Base-by-base conservation (phyloP, 345 rosid species). In the Aegle marmelos region DNA sequence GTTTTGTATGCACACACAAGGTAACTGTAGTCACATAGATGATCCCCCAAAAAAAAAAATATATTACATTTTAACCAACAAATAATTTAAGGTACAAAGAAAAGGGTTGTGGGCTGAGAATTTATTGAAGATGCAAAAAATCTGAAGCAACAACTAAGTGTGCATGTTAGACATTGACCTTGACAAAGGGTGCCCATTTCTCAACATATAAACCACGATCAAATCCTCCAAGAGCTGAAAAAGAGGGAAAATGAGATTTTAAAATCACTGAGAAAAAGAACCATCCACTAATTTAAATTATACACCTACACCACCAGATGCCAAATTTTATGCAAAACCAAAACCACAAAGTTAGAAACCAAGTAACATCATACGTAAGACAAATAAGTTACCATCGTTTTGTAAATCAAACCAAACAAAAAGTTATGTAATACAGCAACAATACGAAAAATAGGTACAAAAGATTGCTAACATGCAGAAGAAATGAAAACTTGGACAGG, bases 131-230 rank as follows among this genome's bases (percentile, higher is more conserved):
- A 50, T 16, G 36, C 36, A 58, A 72, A 76, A 1, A 73, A 31
- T 7, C 30, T 7, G 0, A 25, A 22, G 24, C 17, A 60, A 30
- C 58, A 76, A 28, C 6, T 4, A 61, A 34, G 61, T 36, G 80
- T 17, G 54, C 24, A 63, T 62, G 31, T 70, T n/a, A 70, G 75
- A 70, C 70, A 56, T 63, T 54, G 63, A 91, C 93, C 94, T 96
- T 96, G 30, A 92, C 79, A 73, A 96, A 96, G 9, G 98, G 90
- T 73, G 94, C 94, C 98, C 98, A 92, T 86, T 94, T 94, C 89
- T 96, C 98, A n/a, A 92, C 88, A 79, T 96, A 96, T 75, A 96
- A 79, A 70, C 92, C 98, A 73, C 87, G 91, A 78, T 66, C 79
- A 61, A 84, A 85, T 76, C 97, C 99, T 84, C 99, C 98, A 85